These are phyloP conservation scores for Gentiana dahurica DNA, from an alignment of 257 asterid species.

Conservation along the genomic window DNA sequence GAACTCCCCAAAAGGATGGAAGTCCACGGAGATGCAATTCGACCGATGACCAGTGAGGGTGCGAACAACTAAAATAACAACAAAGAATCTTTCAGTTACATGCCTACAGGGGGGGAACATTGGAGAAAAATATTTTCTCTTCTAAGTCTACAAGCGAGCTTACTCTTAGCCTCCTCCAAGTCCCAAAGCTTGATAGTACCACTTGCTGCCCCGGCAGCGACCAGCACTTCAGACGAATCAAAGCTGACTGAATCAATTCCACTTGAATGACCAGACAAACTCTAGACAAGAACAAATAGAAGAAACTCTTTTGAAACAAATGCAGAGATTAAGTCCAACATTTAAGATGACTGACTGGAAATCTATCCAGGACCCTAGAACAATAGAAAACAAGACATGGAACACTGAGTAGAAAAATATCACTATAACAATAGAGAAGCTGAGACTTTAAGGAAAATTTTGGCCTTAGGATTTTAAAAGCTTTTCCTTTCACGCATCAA, in stretches of 20 bases:
- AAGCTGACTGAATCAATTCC: slow-evolving; percentile 97
- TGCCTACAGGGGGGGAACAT: neutral
- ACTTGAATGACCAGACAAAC: slow-evolving; percentile 97
- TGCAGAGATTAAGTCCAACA: too few relatives aligned
- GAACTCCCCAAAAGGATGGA: slow-evolving; percentile 97
- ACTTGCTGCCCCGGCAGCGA: slow-evolving; percentile 99
- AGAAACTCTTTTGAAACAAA: too few relatives aligned
- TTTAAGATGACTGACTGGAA: too few relatives aligned
- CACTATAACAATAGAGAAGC: too few relatives aligned
- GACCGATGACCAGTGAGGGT: slow-evolving; percentile 98
- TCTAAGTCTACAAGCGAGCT: slow-evolving; percentile 16
- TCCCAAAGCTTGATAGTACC: slow-evolving; percentile 99
- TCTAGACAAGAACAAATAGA: slow-evolving; percentile 41
- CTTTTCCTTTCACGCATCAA: too few relatives aligned
- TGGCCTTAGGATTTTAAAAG: too few relatives aligned
- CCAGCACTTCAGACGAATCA: slow-evolving; percentile 91
- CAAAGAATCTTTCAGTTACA: slow-evolving; percentile 8
- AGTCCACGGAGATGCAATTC: slow-evolving; percentile 92
- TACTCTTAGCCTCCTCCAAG: slow-evolving; percentile 98
- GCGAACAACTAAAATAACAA: slow-evolving; percentile 54
- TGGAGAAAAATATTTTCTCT: neutral
- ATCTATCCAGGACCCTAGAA: too few relatives aligned
- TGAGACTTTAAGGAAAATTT: too few relatives aligned
- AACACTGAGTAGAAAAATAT: too few relatives aligned
- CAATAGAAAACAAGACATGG: too few relatives aligned